Evolutionary conservation across 2,329 filamentous ascomycete species (phyloP).

Genomic region (Ploettnerulaceae sp.): DNA sequence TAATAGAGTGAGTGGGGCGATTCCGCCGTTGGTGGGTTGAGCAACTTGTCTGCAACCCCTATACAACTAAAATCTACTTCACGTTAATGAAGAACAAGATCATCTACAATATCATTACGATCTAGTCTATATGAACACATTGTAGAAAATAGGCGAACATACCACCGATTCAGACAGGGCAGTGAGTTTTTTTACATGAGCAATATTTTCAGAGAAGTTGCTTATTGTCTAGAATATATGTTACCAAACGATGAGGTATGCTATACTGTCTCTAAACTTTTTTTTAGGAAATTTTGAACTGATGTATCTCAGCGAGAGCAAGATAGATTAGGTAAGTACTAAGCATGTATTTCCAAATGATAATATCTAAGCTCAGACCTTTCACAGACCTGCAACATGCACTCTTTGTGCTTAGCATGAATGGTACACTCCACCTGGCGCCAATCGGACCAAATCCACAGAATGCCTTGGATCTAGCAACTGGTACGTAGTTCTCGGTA

Average conservation of each 20-base stretch:
- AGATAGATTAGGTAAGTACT: slow-evolving; percentile 8
- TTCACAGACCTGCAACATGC: slow-evolving; percentile 27
- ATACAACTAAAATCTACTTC: neutral
- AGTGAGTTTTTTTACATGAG: slow-evolving; percentile 11
- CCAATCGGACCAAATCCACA: slow-evolving; percentile 20
- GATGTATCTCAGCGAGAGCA: slow-evolving; percentile 4
- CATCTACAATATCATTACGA: slow-evolving; percentile 32
- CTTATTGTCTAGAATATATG: slow-evolving; percentile 3
- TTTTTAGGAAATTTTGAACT: neutral
- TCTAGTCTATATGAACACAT: slow-evolving; percentile 43
- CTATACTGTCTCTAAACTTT: neutral
- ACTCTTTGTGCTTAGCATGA: slow-evolving; percentile 25
- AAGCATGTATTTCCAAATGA: neutral
- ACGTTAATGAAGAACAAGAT: neutral
- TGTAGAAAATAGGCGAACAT: slow-evolving; percentile 45
- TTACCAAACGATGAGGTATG: slow-evolving; percentile 15
- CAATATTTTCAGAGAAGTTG: neutral
- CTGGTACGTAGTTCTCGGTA: too few relatives aligned
- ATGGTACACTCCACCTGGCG: slow-evolving; percentile 11
- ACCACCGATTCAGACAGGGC: slow-evolving; percentile 42
- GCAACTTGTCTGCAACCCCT: neutral
- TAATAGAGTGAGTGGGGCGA: neutral
- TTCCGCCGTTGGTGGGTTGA: neutral
- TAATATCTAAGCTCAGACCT: neutral
- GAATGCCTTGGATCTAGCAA: slow-evolving; percentile 37